phyloP scores from a whole-genome alignment of 495 filamentous ascomycete genomes.

The Aspergillus egyptiacus region DNA sequence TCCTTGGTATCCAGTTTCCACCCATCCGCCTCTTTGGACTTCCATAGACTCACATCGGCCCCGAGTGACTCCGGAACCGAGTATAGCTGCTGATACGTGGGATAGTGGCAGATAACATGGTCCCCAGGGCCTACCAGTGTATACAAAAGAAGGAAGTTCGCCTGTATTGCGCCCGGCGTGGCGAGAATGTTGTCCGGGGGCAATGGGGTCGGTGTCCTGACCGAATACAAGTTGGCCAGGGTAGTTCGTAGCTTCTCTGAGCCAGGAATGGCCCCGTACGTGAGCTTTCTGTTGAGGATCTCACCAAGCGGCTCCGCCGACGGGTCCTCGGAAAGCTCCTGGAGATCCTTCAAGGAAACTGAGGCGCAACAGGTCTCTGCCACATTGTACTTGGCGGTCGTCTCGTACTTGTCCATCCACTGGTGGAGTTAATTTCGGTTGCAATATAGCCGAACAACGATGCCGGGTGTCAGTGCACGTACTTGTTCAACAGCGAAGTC shows the following conservation, averaged over 20 bases:
- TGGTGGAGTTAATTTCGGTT: conserved; percentile 25
- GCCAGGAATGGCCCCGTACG: conserved; percentile 67
- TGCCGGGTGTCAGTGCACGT: conserved; percentile 22
- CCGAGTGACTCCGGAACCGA: conserved; percentile 69
- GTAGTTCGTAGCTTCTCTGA: conserved; percentile 56
- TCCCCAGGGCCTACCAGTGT: conserved; percentile 70
- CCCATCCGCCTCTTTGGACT: conserved; percentile 55
- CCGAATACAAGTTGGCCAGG: conserved; percentile 61
- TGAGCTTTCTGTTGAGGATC: conserved; percentile 48
- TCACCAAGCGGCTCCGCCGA: conserved; percentile 28
- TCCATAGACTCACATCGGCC: conserved; percentile 78
- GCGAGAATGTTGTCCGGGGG: conserved; percentile 65
- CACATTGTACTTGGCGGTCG: conserved; percentile 68
- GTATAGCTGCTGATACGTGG: conserved; percentile 87
- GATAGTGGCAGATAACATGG: conserved; percentile 85
- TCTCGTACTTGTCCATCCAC: conserved; percentile 90
- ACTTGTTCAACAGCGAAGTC: conserved; percentile 76
- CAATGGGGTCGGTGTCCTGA: conserved; percentile 44
- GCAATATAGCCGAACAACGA: not conserved
- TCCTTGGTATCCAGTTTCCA: conserved; percentile 65
- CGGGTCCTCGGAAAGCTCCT: conserved; percentile 50
- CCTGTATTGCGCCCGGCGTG: conserved; percentile 75
- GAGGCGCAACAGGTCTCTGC: conserved; percentile 84
- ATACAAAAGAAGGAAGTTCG: conserved; percentile 76
- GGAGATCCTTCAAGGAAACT: conserved; percentile 69